Evolutionary conservation across 805 yeast genomes (phyloP), one percentile per base, ranked within the genome.

Genomic region (Sugiyamaella chiloensis): DNA sequence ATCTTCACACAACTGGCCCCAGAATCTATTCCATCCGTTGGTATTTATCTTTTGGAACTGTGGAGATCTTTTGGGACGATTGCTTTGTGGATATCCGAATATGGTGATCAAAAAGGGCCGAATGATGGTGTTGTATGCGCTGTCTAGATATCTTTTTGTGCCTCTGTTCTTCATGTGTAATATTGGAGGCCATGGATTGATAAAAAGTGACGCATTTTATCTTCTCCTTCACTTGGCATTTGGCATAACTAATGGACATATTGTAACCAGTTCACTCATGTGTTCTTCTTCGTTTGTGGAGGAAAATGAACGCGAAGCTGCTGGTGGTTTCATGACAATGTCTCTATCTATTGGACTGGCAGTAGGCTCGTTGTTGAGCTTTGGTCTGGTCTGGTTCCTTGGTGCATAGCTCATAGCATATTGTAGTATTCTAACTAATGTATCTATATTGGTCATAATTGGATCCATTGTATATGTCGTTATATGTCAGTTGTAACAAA

Each of bases 311-410:
- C 81, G 80, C 62, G 87, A 87, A 50, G 96, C 96, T 0, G 96
- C 98, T 1, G 96, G 96, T 39, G 97, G 97, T 2, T 86, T 90
- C 62, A 83, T 96, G 39, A 81, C 88, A 1, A 79, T 90, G 19
- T 80, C 87, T 55, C 76, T 90, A 44, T 81, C 90, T 47, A 60
- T 80, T 8, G 96, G 96, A 0, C 73, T 91, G 43, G 80, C 93
- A 0, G 69, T 74, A 1, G 99, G 99, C 3, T 82, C 96, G 50
- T 52, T 88, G 1, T 60, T 81, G 46, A 85, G 96, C 59, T 91
- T 88, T 59, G 52, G 79, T 2, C 72, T 86, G 51, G 90, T 82
- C 12, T 46, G 49, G 45, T 23, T 48, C 23, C 19, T 34, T 27
- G 23, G 31, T 16, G 24, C 27, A 41, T 6, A 9, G 36, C n/a